Evolutionary conservation across 352 stramenopile genomes (phyloP).

Genomic region (Globisporangium orthogonon): DNA sequence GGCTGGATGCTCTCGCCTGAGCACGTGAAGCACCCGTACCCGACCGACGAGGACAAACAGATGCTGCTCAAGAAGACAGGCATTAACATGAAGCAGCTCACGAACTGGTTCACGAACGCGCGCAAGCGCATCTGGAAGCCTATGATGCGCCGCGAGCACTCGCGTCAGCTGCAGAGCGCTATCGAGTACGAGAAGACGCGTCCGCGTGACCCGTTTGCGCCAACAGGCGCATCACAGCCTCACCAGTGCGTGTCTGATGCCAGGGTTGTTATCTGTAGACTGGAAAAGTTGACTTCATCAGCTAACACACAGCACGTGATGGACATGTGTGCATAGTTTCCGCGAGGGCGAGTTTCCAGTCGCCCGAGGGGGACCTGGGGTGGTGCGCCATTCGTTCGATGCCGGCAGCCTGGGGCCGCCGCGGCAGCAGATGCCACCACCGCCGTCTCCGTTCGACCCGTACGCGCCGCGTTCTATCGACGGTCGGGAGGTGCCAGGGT

Average conservation of each 20-base stretch:
- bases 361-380: constrained; percentile 16
- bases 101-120: constrained; percentile 88
- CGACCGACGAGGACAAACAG: constrained; percentile 88
- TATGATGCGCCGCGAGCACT: constrained; percentile 85
- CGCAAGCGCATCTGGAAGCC: constrained; percentile 88
- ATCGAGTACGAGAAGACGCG: constrained; percentile 67
- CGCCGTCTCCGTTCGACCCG: constrained; percentile 10
- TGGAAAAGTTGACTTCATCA: no score
- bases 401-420: constrained; percentile 41
- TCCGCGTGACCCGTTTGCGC: constrained; percentile 21
- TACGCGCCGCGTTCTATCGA: constrained; percentile 5
- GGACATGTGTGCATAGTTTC: constrained; percentile 8
- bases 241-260: constrained; percentile 10
- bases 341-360: constrained; percentile 30
- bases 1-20: constrained; percentile 87
- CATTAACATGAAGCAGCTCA: constrained; percentile 90
- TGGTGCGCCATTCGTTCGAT: constrained; percentile 64
- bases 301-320: no score
- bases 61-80: constrained; percentile 86
- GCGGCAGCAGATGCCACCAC: constrained; percentile 7
- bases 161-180: constrained; percentile 61
- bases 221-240: constrained; percentile 9
- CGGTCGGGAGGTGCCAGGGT: constrained; percentile 10
- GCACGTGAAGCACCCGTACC: constrained; percentile 88
- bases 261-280: neutral